Evolutionary conservation across 768 basidiomycete species (phyloP).

Genomic region (Boletellus sp.): DNA sequence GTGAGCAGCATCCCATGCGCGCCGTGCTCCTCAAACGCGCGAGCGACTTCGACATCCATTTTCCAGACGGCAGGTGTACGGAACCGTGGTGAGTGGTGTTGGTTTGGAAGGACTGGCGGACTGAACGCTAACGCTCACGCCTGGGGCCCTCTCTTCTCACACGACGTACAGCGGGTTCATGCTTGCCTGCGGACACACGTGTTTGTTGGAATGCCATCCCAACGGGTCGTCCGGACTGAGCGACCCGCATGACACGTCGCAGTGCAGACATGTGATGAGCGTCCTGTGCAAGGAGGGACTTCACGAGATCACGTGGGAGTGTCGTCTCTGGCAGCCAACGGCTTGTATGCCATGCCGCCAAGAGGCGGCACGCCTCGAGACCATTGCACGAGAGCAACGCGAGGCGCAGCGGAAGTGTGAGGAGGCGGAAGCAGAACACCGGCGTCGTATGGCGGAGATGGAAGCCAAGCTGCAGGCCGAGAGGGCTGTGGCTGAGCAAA

Average conservation of each 20-base stretch:
- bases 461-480: slow-evolving; percentile 32
- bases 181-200: slow-evolving; percentile 38
- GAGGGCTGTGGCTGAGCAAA: slow-evolving; percentile 3
- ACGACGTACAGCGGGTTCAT: not conserved
- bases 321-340: slow-evolving; percentile 34
- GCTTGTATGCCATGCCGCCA: slow-evolving; percentile 45
- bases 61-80: slow-evolving; percentile 64
- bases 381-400: slow-evolving; percentile 36
- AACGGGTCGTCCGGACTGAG: slow-evolving; percentile 36
- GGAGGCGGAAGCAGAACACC: slow-evolving; percentile 39
- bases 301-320: slow-evolving; percentile 44
- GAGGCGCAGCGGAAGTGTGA: slow-evolving; percentile 41
- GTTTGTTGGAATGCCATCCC: slow-evolving; percentile 60
- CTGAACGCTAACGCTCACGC: too few species aligned
- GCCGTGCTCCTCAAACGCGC: slow-evolving; percentile 35
- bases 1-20: slow-evolving; percentile 50
- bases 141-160: too few species aligned
- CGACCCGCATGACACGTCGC: slow-evolving; percentile 27
- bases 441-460: slow-evolving; percentile 37
- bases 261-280: slow-evolving; percentile 37
- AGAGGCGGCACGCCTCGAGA: slow-evolving; percentile 35
- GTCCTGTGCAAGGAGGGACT: slow-evolving; percentile 39
- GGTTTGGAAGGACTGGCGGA: too few species aligned
- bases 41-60: slow-evolving; percentile 48
- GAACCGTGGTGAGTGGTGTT: slow-evolving; percentile 48